These are phyloP conservation scores for Boehmeria nivea DNA, from an alignment of 306 rosid genomes.

Conservation along the genomic window DNA sequence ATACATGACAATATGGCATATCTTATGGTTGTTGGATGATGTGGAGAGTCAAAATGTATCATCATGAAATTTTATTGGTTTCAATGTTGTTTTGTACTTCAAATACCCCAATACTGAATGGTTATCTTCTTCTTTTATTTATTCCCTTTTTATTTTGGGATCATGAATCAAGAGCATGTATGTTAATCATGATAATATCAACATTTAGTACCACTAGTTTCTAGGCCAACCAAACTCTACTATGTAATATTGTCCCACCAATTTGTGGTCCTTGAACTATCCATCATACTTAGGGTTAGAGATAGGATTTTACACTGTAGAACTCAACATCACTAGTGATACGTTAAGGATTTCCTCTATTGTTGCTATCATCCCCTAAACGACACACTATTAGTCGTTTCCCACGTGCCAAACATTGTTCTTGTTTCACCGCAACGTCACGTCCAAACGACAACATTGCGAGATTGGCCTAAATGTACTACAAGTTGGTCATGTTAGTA, in stretches of 20 bases:
- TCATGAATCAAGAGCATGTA: not conserved
- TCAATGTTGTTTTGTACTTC: too few relatives aligned
- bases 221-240: not conserved
- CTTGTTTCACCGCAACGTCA: too few relatives aligned
- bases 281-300: not conserved
- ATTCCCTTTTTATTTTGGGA: not conserved
- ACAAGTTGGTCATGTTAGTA: not conserved
- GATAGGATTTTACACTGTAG: not conserved
- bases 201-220: conserved; percentile 1
- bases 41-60: not conserved
- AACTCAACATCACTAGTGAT: not conserved
- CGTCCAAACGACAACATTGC: too few relatives aligned
- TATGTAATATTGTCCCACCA: not conserved
- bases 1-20: not conserved
- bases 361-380: too few relatives aligned
- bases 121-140: too few relatives aligned
- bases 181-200: not conserved
- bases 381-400: not conserved
- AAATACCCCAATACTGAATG: too few relatives aligned
- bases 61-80: not conserved
- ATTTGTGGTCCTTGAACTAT: not conserved
- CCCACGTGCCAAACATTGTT: too few relatives aligned
- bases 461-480: too few relatives aligned
- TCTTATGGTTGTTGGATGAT: not conserved
- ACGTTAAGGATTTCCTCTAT: not conserved